phyloP scores from a whole-genome alignment of 768 basidiomycete genomes.

The Termitomyces sp. region DNA sequence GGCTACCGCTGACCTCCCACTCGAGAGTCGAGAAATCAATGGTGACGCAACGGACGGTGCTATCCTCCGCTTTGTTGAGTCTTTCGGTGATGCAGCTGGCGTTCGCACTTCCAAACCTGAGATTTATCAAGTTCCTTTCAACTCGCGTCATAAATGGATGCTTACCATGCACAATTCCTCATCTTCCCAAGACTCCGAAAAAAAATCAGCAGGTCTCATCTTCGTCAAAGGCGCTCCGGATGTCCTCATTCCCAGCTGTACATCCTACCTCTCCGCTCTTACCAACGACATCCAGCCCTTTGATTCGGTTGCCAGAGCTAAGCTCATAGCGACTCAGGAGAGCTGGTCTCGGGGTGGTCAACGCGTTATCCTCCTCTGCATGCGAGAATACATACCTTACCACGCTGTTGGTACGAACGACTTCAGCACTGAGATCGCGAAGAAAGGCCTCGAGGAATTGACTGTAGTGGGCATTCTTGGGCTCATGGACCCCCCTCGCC shows the following conservation, averaged over 20 bases:
- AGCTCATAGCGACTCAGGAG: slow-evolving; percentile 30
- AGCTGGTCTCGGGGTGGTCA: slow-evolving; percentile 48
- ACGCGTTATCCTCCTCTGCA: slow-evolving; percentile 49
- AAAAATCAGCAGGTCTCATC: slow-evolving; percentile 26
- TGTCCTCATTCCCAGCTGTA: slow-evolving; percentile 42
- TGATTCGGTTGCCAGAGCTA: slow-evolving; percentile 18
- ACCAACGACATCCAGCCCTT: slow-evolving; percentile 25
- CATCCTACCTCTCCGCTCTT: slow-evolving; percentile 10
- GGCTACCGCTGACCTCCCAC: slow-evolving; percentile 18
- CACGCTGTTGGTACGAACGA: slow-evolving; percentile 17
- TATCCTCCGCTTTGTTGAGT: slow-evolving; percentile 47
- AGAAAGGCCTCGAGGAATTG: slow-evolving; percentile 34
- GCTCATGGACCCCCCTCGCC: slow-evolving; percentile 58
- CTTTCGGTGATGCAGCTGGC: slow-evolving; percentile 19
- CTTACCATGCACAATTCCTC: slow-evolving; percentile 37
- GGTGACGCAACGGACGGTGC: slow-evolving; percentile 55
- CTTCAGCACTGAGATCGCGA: slow-evolving; percentile 36
- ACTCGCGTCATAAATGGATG: slow-evolving; percentile 60
- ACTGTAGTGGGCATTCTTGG: slow-evolving; percentile 48
- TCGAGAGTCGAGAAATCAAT: slow-evolving; percentile 34
- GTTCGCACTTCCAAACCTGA: slow-evolving; percentile 21
- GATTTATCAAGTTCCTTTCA: slow-evolving; percentile 40
- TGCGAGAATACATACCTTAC: slow-evolving; percentile 24
- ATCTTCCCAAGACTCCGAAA: slow-evolving; percentile 1
- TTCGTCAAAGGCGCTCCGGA: slow-evolving; percentile 61